Base-by-base conservation (phyloP, 2,329 filamentous ascomycete species). In the Penicillium vulpinum region DNA sequence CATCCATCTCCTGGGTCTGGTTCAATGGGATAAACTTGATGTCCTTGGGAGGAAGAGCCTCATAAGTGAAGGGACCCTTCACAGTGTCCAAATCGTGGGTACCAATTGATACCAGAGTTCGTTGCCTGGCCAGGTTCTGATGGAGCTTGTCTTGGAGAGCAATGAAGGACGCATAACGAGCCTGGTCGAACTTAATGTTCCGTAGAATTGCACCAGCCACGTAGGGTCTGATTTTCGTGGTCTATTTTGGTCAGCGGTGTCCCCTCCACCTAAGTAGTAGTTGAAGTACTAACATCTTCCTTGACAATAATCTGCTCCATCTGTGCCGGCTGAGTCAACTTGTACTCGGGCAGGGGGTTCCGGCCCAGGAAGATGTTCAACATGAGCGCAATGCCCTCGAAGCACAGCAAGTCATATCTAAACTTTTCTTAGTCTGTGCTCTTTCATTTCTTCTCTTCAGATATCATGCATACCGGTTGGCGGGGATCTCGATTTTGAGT, bases 401-500 rank as follows among this genome's bases (percentile, higher is more conserved):
- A 96, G 78, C 93, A 97, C 54, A 99, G 86, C 88, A 97, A 92
- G 71, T 97, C 86, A 82, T 88, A 89, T 77, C 84, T 79, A 44
- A 29, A 51, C 16, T 13, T 56, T 73, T 8, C 58, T 73, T 58
- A 73, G 63, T 66, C 57, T 59, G 54, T 38, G 26, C 36, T 52
- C 41, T 26, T 40, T 43, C 39, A 47, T 36, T 29, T n/a, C 36
- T 35, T 51, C 16, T 39, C 8, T 16, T 40, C 29, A 22, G 29
- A 38, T 43, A 16, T 52, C 51, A 31, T 29, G 67, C 87, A 78
- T 87, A 92, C 79, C 91, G 87, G 78, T 97, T 97, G 70, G 94
- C 93, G 61, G 92, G 92, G 69, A 97, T 96, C 77, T 97, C 93
- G 72, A 99, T 97, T 83, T 97, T 97, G 70, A 97, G 85, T 78